Evolutionary conservation across 306 rosid genomes (phyloP).

Genomic region (Sechiopsis laciniata): DNA sequence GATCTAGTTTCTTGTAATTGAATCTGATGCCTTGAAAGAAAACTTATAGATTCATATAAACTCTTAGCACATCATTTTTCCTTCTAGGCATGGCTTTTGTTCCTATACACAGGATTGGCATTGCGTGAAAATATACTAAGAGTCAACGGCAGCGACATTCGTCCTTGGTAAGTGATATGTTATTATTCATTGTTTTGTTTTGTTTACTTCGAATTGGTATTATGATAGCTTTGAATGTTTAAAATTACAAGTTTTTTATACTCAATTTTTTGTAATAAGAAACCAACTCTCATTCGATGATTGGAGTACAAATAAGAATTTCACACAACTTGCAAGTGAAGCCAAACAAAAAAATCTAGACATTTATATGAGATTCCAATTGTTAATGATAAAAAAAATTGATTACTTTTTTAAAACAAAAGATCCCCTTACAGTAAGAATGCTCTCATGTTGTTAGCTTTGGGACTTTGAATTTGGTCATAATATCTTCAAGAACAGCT

Average conservation of each 20-base stretch:
- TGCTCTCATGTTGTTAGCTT: neutral
- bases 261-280: neutral
- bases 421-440: neutral
- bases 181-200: neutral
- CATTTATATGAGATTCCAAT: neutral
- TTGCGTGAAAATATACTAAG: constrained; percentile 91
- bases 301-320: neutral
- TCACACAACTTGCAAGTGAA: neutral
- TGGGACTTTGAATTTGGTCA: too few relatives aligned
- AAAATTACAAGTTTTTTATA: constrained; percentile 9
- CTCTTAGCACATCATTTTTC: constrained; percentile 22
- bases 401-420: neutral
- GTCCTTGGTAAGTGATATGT: constrained; percentile 61
- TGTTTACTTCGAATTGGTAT: neutral
- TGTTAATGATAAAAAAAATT: neutral
- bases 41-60: constrained; percentile 16
- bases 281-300: neutral
- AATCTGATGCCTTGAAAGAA: neutral
- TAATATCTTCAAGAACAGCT: too few relatives aligned
- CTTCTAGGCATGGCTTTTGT: constrained; percentile 86
- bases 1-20: neutral
- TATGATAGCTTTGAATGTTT: neutral
- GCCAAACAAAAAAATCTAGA: neutral
- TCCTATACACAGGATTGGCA: constrained; percentile 91
- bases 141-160: constrained; percentile 94